Evolutionary conservation across 768 basidiomycete species (phyloP).

Genomic region (Russula sp.): DNA sequence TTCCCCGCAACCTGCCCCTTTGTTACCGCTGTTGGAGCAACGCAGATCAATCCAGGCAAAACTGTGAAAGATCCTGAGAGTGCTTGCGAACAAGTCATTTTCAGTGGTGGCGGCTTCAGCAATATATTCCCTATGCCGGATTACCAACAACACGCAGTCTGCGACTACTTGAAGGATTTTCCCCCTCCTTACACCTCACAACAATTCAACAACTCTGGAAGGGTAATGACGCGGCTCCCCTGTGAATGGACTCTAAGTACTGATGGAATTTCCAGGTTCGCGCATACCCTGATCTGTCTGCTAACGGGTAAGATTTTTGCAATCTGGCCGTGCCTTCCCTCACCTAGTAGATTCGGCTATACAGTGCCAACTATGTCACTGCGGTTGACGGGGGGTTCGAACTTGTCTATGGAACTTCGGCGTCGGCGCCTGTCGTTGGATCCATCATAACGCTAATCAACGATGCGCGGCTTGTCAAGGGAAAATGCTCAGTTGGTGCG

Average conservation of each 20-base stretch:
- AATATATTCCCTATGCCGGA: conserved; percentile 36
- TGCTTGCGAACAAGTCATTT: conserved; percentile 35
- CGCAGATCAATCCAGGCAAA: conserved; percentile 32
- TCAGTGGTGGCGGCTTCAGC: conserved; percentile 39
- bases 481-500: conserved; percentile 24
- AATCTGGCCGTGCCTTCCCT: neutral
- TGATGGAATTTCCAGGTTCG: conserved; percentile 21
- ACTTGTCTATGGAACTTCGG: conserved; percentile 34
- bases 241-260: neutral
- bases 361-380: conserved; percentile 1
- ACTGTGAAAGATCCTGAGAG: conserved; percentile 35
- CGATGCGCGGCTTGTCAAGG: conserved; percentile 32
- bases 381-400: conserved; percentile 27
- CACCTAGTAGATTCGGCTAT: neutral
- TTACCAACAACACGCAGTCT: conserved; percentile 32
- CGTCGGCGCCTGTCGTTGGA: conserved; percentile 32
- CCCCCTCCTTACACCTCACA: conserved; percentile 33
- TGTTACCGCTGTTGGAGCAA: conserved; percentile 36
- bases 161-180: conserved; percentile 30
- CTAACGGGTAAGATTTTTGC: conserved; percentile 29
- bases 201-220: conserved; percentile 34
- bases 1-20: conserved; percentile 46
- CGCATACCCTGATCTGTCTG: conserved; percentile 32
- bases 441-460: conserved; percentile 34
- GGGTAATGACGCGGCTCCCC: conserved; percentile 16